These are phyloP conservation scores for Herpetomonas tarakana DNA, from an alignment of 208 protist species.

Conservation along the genomic window DNA sequence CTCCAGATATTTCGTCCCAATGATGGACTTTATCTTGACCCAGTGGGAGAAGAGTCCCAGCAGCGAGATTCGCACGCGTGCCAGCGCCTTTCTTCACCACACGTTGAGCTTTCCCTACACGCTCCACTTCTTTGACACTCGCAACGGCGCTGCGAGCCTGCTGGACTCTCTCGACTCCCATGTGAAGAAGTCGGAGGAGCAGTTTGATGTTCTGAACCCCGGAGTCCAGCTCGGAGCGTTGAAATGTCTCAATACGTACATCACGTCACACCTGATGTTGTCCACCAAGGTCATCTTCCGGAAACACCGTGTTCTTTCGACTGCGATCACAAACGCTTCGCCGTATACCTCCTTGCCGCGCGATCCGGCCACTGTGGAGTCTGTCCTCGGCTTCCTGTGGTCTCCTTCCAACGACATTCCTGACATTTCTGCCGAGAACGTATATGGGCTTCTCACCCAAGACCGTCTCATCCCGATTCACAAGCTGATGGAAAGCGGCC, in stretches of 20 bases:
- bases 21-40: slow-evolving; percentile 70
- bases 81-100: slow-evolving; percentile 72
- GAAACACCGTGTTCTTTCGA: slow-evolving; percentile 69
- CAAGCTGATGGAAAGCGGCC: slow-evolving; percentile 53
- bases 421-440: slow-evolving; percentile 69
- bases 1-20: slow-evolving; percentile 49
- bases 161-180: slow-evolving; percentile 46
- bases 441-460: slow-evolving; percentile 68
- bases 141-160: slow-evolving; percentile 45
- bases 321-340: slow-evolving; percentile 64
- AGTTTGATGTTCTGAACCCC: slow-evolving; percentile 64
- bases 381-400: slow-evolving; percentile 63
- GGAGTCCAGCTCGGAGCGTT: slow-evolving; percentile 51
- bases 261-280: slow-evolving; percentile 79
- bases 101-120: slow-evolving; percentile 80
- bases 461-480: slow-evolving; percentile 58
- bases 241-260: slow-evolving; percentile 76
- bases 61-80: slow-evolving; percentile 67
- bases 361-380: slow-evolving; percentile 66
- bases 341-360: slow-evolving; percentile 58
- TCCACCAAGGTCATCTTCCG: slow-evolving; percentile 80
- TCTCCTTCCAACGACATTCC: slow-evolving; percentile 41
- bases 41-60: slow-evolving; percentile 55
- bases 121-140: slow-evolving; percentile 59
- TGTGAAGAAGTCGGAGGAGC: slow-evolving; percentile 63